Percentiles rank a stretch among this genome's conserved stretches.
Conservation (phyloP, 768 basidiomycete species). For the Calocera cornea region DNA sequence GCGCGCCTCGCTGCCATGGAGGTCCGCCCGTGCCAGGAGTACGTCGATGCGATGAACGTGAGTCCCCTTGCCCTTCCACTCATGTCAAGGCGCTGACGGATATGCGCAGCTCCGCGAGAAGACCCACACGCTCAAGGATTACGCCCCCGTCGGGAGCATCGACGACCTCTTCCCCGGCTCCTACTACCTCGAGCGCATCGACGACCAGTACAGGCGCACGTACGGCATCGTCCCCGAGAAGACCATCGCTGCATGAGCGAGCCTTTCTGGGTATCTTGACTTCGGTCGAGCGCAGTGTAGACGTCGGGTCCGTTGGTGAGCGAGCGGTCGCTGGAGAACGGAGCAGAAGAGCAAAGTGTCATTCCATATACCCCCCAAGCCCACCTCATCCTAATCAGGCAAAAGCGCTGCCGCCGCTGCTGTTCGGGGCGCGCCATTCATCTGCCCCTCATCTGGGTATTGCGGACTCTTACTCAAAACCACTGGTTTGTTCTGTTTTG, state of each 20-base stretch:
- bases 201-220: constrained; percentile 81
- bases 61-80: constrained; percentile 13
- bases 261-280: too few relatives aligned
- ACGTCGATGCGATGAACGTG: constrained; percentile 58
- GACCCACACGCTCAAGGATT: constrained; percentile 83
- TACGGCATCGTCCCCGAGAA: constrained; percentile 41
- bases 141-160: constrained; percentile 69
- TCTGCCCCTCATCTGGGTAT: too few relatives aligned
- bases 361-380: too few relatives aligned
- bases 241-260: not conserved
- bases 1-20: constrained; percentile 70
- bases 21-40: constrained; percentile 84
- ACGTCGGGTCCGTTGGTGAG: too few relatives aligned
- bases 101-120: constrained; percentile 77
- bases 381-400: too few relatives aligned
- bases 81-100: not conserved
- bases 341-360: too few relatives aligned
- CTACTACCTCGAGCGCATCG: constrained; percentile 85
- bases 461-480: too few relatives aligned
- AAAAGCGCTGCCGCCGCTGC: too few relatives aligned
- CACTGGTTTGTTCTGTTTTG: too few relatives aligned
- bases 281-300: not conserved
- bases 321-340: too few relatives aligned
- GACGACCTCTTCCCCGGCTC: constrained; percentile 90
- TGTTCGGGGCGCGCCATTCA: too few relatives aligned